Base-by-base conservation (phyloP, 208 protist genomes). In the Trypanosoma lewisi region DNA sequence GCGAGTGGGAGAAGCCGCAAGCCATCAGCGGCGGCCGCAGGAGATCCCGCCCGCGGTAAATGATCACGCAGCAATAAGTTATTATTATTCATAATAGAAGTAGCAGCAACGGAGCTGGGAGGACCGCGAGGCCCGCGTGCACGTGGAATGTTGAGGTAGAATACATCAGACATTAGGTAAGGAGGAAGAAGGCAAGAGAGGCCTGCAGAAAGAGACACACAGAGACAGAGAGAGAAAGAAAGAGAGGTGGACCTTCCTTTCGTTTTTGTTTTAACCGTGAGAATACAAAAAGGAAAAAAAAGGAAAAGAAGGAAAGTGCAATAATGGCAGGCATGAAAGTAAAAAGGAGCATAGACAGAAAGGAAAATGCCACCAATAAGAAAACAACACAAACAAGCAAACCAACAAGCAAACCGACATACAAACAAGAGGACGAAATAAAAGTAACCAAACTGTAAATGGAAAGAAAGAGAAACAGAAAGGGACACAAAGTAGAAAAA, bases 341-440 rank as follows among this genome's bases (percentile, higher is more conserved):
- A 50, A 70, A 75, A 41, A 54, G 14, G 44, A 37, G 58, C 37
- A 70, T 54, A 62, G 21, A 51, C 65, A 65, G 59, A 19, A 73
- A 17, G 67, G 23, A 58, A 37, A 53, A 1, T 12, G 39, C 4
- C 27, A n/a, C 5, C 31, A 48, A 48, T n/a, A 9, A 34, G 37
- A 27, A 55, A 55, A 3, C 19, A 36, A 19, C 52, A n/a, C n/a
- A n/a, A n/a, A n/a, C n/a, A n/a, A n/a, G n/a, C n/a, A n/a, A n/a
- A n/a, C n/a, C n/a, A n/a, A n/a, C n/a, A n/a, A n/a, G n/a, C n/a
- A n/a, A n/a, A n/a, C n/a, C n/a, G n/a, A n/a, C n/a, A n/a, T n/a
- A n/a, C n/a, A n/a, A n/a, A n/a, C n/a, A n/a, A n/a, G n/a, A n/a
- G n/a, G n/a, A n/a, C 50, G 19, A 49, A 11, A 25, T 28, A 36